Evolutionary conservation across 2,329 filamentous ascomycete species (phyloP).

Genomic region (Diaporthe vexans): DNA sequence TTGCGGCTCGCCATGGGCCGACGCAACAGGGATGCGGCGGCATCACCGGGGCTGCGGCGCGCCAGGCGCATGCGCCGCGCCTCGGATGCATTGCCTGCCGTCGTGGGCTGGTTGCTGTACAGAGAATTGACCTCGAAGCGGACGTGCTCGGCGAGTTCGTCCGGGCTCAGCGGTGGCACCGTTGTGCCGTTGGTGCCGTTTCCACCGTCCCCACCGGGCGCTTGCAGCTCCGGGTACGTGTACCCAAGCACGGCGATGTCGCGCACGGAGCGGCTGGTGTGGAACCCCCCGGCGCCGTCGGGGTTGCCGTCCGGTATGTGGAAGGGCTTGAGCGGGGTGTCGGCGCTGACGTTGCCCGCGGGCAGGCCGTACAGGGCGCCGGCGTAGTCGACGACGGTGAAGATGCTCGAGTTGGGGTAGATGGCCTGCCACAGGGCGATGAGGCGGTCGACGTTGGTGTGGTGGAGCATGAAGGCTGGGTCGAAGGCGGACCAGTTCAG

Average conservation of each 20-base stretch:
- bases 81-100: background rate
- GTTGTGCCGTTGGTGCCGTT: constrained; percentile 45
- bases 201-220: constrained; percentile 53
- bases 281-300: constrained; percentile 54
- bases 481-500: constrained; percentile 61
- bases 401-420: constrained; percentile 53
- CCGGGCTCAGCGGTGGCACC: constrained; percentile 56
- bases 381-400: constrained; percentile 46
- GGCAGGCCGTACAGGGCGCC: constrained; percentile 57
- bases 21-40: background rate
- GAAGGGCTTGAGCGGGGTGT: constrained; percentile 66
- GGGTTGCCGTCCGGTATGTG: constrained; percentile 48
- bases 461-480: constrained; percentile 65
- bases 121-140: constrained; percentile 70
- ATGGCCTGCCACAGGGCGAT: constrained; percentile 65
- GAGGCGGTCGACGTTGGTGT: constrained; percentile 72
- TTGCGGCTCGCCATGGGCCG: constrained; percentile 45
- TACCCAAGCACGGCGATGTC: constrained; percentile 52
- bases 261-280: constrained; percentile 55
- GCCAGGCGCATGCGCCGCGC: background rate
- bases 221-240: constrained; percentile 51
- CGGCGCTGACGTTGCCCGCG: constrained; percentile 57
- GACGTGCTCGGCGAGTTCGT: constrained; percentile 73
- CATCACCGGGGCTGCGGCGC: background rate
- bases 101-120: constrained; percentile 47